Conservation (phyloP, 768 basidiomycete genomes). For the Gyrodon lividus region DNA sequence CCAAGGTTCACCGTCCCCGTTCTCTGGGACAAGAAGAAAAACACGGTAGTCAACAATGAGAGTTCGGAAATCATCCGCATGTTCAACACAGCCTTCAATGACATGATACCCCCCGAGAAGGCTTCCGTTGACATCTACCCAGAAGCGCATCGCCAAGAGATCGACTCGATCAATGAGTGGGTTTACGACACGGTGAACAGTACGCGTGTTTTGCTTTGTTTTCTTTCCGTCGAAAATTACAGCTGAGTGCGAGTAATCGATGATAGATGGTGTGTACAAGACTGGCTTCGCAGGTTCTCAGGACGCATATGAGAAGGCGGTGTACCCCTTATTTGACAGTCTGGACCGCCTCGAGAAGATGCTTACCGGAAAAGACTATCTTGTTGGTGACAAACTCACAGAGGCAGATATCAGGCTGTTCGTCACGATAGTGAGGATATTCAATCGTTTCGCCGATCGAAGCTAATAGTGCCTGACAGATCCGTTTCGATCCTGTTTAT, state of each 20-base stretch:
- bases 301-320: slow-evolving; percentile 76
- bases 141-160: slow-evolving; percentile 61
- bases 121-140: slow-evolving; percentile 79
- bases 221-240: background rate
- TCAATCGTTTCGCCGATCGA: background rate
- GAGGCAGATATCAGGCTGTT: slow-evolving; percentile 86
- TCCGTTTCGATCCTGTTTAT: slow-evolving; percentile 91
- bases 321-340: slow-evolving; percentile 69
- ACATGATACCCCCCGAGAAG: slow-evolving; percentile 62
- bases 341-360: slow-evolving; percentile 82
- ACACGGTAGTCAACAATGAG: slow-evolving; percentile 95
- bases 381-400: slow-evolving; percentile 80
- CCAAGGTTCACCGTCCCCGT: slow-evolving; percentile 81
- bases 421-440: slow-evolving; percentile 77
- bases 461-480: slow-evolving; percentile 35
- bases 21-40: slow-evolving; percentile 88
- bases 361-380: slow-evolving; percentile 75
- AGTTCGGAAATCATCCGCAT: slow-evolving; percentile 93
- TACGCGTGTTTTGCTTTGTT: slow-evolving; percentile 35
- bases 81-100: slow-evolving; percentile 84
- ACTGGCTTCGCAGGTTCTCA: slow-evolving; percentile 84
- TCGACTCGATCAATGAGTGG: slow-evolving; percentile 84
- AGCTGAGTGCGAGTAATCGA: background rate
- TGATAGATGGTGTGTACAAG: slow-evolving; percentile 80
- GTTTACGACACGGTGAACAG: slow-evolving; percentile 85